Conservation (phyloP, 106 monocot genomes). For the Allium cepa region DNA sequence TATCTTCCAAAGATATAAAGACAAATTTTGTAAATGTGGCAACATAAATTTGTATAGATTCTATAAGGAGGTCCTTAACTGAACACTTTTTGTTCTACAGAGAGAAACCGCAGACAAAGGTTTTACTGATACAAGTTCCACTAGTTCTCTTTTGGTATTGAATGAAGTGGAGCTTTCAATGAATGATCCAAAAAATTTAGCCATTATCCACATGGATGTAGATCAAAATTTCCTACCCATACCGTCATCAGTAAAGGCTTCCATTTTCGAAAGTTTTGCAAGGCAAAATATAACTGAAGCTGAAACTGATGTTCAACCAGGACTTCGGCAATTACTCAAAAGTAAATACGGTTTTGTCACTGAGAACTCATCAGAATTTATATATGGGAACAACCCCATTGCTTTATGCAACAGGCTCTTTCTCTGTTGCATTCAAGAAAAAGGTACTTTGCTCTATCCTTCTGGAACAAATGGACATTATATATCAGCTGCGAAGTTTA, state of each 20-base stretch:
- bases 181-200: constrained; percentile 16
- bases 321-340: constrained; percentile 44
- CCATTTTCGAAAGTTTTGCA: constrained; percentile 89
- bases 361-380: constrained; percentile 45
- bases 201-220: constrained; percentile 66
- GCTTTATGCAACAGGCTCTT: constrained; percentile 68
- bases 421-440: constrained; percentile 59
- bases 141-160: constrained; percentile 44
- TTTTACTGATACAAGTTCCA: constrained; percentile 30
- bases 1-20: no score
- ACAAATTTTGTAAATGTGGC: no score
- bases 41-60: no score
- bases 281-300: constrained; percentile 80
- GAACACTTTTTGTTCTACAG: constrained; percentile 18
- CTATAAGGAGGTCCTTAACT: no score
- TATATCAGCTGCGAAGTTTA: constrained; percentile 69
- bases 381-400: constrained; percentile 49
- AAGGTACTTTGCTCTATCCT: constrained; percentile 75
- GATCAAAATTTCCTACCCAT: constrained; percentile 80
- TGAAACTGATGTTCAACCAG: constrained; percentile 68
- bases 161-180: constrained; percentile 59
- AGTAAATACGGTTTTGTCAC: constrained; percentile 38
- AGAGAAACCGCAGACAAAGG: constrained; percentile 33
- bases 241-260: constrained; percentile 68
- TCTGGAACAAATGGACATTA: constrained; percentile 78